Base-by-base conservation (phyloP, 805 yeast species). In the Saturnispora silvae region DNA sequence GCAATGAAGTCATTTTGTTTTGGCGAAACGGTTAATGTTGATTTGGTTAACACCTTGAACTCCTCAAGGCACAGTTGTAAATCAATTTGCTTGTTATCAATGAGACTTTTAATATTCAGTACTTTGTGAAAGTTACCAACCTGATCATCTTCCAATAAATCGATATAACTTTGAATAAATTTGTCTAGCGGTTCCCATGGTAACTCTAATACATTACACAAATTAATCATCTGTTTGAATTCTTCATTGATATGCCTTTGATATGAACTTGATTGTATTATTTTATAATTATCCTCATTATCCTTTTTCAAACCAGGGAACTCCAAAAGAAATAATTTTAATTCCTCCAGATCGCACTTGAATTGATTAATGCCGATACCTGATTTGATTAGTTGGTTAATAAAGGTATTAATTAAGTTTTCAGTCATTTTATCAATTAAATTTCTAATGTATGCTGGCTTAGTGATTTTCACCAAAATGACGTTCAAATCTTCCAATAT, bases 281-380 rank as follows among this genome's bases (percentile, higher is more conserved):
- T 49, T 20, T 59, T 54, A 15, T 52, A 45, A 11, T 30, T 31
- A 63, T 61, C 29, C 51, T 56, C 20, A 64, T 65, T 17, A 69
- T 62, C 40, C 68, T 67, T 10, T 3, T 77, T 75, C 11, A 75
- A 60, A 15, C 51, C 54, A 2, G 64, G 35, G 28, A 83, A 65
- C n/a, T n/a, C n/a, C n/a, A n/a, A n/a, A n/a, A n/a, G n/a, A 20
- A 70, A 62, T 20, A 65, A 63, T 49, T 80, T 81, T 48, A 89
- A 54, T 7, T 70, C 65, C 28, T 77, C 76, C 2, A 81, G 51
- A 58, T 89, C 98, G 17, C 81, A 60, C 28, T 79, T 60, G 50
- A 89, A 64, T 54, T 89, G 96, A 54, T 87, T 95, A 3, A 89
- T 81, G 49, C 68, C 69, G 10, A 75, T 63, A 28, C 77, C 82